Evolutionary conservation across 2,329 filamentous ascomycete species (phyloP), one percentile per base, ranked within the genome.

Genomic region (Botrytis fabae): DNA sequence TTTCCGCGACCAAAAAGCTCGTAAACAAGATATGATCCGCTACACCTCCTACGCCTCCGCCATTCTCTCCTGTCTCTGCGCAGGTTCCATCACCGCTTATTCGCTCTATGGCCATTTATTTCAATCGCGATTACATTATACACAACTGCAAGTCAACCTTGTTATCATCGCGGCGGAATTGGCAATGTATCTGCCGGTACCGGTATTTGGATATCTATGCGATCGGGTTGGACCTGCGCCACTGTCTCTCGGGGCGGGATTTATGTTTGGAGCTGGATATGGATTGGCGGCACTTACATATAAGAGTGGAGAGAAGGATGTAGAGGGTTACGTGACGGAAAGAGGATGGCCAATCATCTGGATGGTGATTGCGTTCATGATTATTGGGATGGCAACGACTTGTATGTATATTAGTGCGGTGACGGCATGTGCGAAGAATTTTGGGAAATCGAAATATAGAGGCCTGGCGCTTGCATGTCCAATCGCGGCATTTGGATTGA

Each of bases 391-490:
- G 75, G 95, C 90, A 8, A 98, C 95, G 0, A 93, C 92, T 76
- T 90, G 89, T 81, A 94, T 98, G 90, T 99, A 98, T 82, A 86
- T 98, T 72, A 89, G 91, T 69, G 92, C 94, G 2, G 92, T 99
- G n/a, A 95, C 95, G 10, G 97, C 95, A 0, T 97, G 94, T 80
- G 96, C 96, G 51, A 99, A 99, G 89, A 99, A 98, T 83, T 99
- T 98, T 83, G 95, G 95, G 66, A 90, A 92, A 74, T 94, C 94
- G 6, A 93, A 91, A 79, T 91, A 97, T 79, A 92, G 95, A 79
- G 96, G 96, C 0, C 84, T 99, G 69, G 95, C 97, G 74, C 86
- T 99, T 72, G 95, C 95, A 1, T 87, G 93, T 74, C 96, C 96
- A 1, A 98, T 98, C 81, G 94, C 96, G 0, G 92, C 93, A 10